phyloP scores from a whole-genome alignment of 495 filamentous ascomycete genomes.

The Talaromyces adpressus region DNA sequence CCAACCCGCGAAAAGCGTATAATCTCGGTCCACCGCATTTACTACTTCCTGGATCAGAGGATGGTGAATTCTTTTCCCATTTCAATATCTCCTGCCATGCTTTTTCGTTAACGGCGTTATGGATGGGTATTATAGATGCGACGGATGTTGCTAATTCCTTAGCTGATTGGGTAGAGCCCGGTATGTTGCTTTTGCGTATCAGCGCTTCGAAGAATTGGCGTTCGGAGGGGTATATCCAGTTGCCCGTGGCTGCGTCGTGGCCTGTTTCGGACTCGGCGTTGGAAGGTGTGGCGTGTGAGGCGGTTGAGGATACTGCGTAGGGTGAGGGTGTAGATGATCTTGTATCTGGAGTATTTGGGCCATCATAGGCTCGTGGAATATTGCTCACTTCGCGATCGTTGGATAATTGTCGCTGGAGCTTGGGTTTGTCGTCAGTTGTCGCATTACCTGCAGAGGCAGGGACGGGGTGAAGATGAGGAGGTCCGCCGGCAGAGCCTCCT shows the following conservation, averaged over 20 bases:
- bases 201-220: constrained; percentile 94
- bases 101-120: constrained; percentile 93
- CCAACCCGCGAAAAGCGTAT: constrained; percentile 70
- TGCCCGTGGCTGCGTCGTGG: constrained; percentile 55
- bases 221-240: constrained; percentile 97
- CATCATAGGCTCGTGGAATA: constrained; percentile 62
- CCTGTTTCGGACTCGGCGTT: constrained; percentile 71
- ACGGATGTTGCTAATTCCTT: constrained; percentile 59
- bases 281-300: constrained; percentile 44
- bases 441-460: constrained; percentile 16
- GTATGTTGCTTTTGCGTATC: constrained; percentile 64
- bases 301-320: constrained; percentile 23
- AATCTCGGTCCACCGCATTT: constrained; percentile 75
- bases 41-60: constrained; percentile 45
- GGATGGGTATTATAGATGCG: constrained; percentile 87
- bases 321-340: constrained; percentile 17
- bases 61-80: constrained; percentile 66
- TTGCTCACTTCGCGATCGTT: constrained; percentile 69
- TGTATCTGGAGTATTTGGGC: constrained; percentile 11
- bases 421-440: constrained; percentile 17
- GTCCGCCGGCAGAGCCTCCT: constrained; percentile 16
- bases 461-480: constrained; percentile 24
- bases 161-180: constrained; percentile 29
- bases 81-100: constrained; percentile 76
- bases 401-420: constrained; percentile 37